phyloP scores from a whole-genome alignment of 306 rosid species.

The Cyamopsis tetragonoloba region DNA sequence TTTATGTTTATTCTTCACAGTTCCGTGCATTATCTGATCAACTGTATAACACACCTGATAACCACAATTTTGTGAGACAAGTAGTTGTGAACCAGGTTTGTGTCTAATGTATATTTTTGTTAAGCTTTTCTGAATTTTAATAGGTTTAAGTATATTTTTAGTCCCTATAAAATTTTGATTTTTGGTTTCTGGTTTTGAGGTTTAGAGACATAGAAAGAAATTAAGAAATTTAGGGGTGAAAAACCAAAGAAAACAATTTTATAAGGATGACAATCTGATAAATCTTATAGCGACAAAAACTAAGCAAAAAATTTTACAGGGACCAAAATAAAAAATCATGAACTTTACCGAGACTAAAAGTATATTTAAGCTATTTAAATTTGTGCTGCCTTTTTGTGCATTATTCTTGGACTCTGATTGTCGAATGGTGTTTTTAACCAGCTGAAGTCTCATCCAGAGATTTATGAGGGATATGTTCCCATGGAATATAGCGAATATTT shows the following conservation, averaged over 20 bases:
- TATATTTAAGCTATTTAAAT: no score
- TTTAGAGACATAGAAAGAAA: no score
- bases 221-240: no score
- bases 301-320: no score
- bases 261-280: no score
- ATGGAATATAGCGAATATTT: conserved; percentile 67
- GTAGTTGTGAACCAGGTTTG: conserved; percentile 70
- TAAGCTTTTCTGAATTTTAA: conserved; percentile 4
- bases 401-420: conserved; percentile 27
- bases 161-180: no score
- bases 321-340: no score
- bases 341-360: no score
- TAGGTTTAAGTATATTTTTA: no score
- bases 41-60: conserved; percentile 53
- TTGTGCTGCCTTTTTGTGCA: conserved; percentile 9
- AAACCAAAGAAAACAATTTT: no score
- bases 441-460: conserved; percentile 77
- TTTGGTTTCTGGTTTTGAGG: no score
- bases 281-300: no score
- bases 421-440: conserved; percentile 30
- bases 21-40: conserved; percentile 88
- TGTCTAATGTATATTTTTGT: conserved; percentile 4
- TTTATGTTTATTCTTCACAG: conserved; percentile 36
- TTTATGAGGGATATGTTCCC: conserved; percentile 88
- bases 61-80: conserved; percentile 60